phyloP scores from a whole-genome alignment of 1,284 basidiomycete species.

The Cryptococcus neoformans region DNA sequence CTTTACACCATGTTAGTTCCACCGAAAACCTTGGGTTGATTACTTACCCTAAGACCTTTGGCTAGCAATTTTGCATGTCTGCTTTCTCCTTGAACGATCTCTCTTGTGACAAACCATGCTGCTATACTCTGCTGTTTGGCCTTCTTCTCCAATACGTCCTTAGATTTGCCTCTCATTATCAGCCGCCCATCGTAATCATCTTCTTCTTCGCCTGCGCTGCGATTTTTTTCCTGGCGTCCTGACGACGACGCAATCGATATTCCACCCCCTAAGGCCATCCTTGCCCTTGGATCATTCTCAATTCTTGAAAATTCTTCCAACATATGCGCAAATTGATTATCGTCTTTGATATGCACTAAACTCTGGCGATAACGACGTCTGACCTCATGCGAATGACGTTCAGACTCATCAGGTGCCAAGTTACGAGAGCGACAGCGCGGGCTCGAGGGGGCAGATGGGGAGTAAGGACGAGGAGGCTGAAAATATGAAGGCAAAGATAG shows the following conservation, averaged over 20 bases:
- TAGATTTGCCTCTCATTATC: conserved; percentile 1
- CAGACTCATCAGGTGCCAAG: conserved; percentile 1
- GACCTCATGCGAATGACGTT: conserved; percentile 8
- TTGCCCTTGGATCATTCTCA: conserved; percentile 8
- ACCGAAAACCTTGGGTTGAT: neutral
- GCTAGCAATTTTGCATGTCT: conserved; percentile 26
- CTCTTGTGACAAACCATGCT: conserved; percentile 37
- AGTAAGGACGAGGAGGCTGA: neutral
- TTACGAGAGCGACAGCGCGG: neutral
- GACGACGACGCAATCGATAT: conserved; percentile 1
- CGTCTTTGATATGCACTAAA: conserved; percentile 31
- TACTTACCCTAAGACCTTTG: conserved; percentile 26
- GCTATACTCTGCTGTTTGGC: conserved; percentile 11
- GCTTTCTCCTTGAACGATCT: conserved; percentile 32
- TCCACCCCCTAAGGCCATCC: conserved; percentile 6
- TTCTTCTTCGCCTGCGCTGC: neutral
- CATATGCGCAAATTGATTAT: conserved; percentile 25
- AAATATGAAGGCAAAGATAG: neutral
- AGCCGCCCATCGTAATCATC: neutral
- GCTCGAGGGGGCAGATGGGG: neutral
- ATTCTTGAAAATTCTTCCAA: conserved; percentile 18
- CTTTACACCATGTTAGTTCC: neutral
- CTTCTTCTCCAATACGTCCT: conserved; percentile 5
- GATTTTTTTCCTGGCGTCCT: neutral
- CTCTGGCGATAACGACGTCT: conserved; percentile 22